These are phyloP conservation scores for Solanum hybrid DNA, from an alignment of 305 asterid genomes.

Conservation along the genomic window DNA sequence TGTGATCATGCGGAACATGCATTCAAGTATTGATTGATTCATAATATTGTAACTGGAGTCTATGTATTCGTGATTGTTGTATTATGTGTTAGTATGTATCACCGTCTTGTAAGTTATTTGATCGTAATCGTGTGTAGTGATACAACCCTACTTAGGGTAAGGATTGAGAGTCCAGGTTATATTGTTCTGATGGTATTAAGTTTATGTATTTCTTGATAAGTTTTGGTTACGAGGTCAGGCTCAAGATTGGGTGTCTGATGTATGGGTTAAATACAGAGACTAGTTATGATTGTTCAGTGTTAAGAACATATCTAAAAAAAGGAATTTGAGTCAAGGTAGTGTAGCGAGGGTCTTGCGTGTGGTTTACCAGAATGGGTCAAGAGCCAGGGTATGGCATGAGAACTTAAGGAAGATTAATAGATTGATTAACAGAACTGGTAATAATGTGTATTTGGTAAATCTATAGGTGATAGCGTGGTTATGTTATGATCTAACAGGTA, in stretches of 20 bases:
- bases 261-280: not conserved
- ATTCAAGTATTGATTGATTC: not conserved
- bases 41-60: not conserved
- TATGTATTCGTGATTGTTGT: not conserved
- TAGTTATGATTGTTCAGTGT: not conserved
- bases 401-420: not conserved
- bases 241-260: not conserved
- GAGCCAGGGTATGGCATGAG: not conserved
- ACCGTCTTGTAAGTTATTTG: not conserved
- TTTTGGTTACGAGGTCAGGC: not conserved
- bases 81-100: not conserved
- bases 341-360: not conserved
- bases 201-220: not conserved
- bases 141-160: not conserved
- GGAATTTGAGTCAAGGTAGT: not conserved
- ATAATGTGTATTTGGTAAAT: not conserved
- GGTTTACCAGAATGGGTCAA: not conserved
- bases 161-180: not conserved
- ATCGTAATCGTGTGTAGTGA: not conserved
- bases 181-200: not conserved
- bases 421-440: too few relatives aligned
- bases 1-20: not conserved
- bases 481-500: not conserved
- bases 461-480: not conserved
- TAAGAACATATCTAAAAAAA: not conserved